Percentiles rank a stretch among this genome's conserved stretches.
Conservation (phyloP, 2,329 filamentous ascomycete genomes). For the Microsporum ferrugineum region DNA sequence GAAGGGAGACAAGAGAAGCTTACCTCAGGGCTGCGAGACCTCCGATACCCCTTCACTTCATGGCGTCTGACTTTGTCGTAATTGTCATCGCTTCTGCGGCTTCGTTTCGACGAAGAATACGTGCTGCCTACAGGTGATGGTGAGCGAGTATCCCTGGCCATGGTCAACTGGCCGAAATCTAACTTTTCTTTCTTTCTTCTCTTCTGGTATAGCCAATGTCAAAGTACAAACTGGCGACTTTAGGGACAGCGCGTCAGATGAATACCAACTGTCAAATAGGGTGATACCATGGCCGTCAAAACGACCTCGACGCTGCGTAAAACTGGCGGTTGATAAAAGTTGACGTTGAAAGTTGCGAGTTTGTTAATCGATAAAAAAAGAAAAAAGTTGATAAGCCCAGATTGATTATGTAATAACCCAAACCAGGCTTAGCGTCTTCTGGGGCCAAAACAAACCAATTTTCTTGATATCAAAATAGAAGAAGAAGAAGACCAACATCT, state of each 20-base stretch:
- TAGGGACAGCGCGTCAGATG: neutral
- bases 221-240: neutral
- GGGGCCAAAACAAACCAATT: neutral
- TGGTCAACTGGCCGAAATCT: conserved; percentile 41
- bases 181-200: conserved; percentile 12
- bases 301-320: neutral
- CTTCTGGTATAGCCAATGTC: neutral
- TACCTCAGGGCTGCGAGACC: conserved; percentile 41
- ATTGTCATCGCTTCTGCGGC: conserved; percentile 43
- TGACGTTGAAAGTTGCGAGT: neutral
- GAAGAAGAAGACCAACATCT: neutral
- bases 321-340: neutral
- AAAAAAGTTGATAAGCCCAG: neutral
- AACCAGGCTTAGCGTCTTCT: neutral
- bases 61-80: conserved; percentile 43
- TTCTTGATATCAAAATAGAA: neutral
- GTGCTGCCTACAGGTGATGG: conserved; percentile 87
- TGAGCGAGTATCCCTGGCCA: conserved; percentile 63
- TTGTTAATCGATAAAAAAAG: neutral
- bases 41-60: conserved; percentile 37
- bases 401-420: neutral
- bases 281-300: neutral
- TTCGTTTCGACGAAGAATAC: conserved; percentile 57
- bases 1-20: conserved; percentile 13
- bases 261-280: neutral